Base-by-base conservation (phyloP, 768 basidiomycete genomes). In the Albatrellus ellisii region DNA sequence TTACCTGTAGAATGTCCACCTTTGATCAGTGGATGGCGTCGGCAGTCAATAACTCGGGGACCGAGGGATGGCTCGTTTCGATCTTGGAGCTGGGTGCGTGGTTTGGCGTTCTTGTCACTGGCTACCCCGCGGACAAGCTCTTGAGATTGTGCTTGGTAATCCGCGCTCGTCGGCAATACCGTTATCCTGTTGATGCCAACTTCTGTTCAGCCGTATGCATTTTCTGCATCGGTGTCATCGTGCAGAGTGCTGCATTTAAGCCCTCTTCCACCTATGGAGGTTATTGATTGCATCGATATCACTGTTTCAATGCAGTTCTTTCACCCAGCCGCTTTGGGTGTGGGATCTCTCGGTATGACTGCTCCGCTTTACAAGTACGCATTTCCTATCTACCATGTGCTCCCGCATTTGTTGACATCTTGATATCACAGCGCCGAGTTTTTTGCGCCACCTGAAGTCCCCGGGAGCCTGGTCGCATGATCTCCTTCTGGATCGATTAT, bases 311-410 rank as follows among this genome's bases (percentile, higher is more conserved):
- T n/a, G 67, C n/a, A n/a, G n/a, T n/a, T n/a, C n/a, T n/a, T n/a
- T n/a, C n/a, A n/a, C n/a, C n/a, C n/a, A n/a, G 82, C 40, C 75
- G 83, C 24, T 85, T 83, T 85, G 32, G 85, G 82, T 36, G 79
- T 88, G 14, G 85, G 85, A 7, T 81, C 82, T 3, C 62, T 87
- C 17, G 80, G 78, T 50, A 85, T 85, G 81, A 70, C 72, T n/a
- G 83, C 87, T 10, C 85, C 85, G 1, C 66, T 86, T 29, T 85
- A 82, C 66, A 86, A 86, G 57, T 56, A n/a, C 34, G 54, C 8
- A 15, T 34, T 12, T n/a, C 18, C 47, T 26, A 25, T 20, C 25
- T 24, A n/a, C 29, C 31, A 20, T n/a, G 27, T 21, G 36, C 20
- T 43, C 27, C 21, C 4, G 9, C 20, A 17, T 41, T 44, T 26